phyloP scores from a whole-genome alignment of 441 rosid species.

The Euphorbia schlechtendalii region DNA sequence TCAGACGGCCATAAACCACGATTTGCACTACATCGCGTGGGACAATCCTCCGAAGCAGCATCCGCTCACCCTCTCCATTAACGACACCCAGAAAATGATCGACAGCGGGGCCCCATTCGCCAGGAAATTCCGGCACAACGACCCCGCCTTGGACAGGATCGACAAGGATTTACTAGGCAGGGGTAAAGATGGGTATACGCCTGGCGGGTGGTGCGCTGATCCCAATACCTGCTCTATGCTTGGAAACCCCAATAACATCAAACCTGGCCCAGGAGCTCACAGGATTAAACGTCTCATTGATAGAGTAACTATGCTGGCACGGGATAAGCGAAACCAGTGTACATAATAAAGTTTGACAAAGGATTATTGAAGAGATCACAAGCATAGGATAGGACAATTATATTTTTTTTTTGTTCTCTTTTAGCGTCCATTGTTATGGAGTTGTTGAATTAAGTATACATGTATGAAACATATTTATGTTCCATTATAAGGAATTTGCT shows the following conservation, averaged over 20 bases:
- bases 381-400: constrained; percentile 6
- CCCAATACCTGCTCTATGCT: constrained; percentile 55
- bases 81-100: constrained; percentile 55
- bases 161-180: constrained; percentile 62
- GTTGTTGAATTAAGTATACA: background rate
- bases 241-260: constrained; percentile 52
- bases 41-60: constrained; percentile 88
- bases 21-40: constrained; percentile 88
- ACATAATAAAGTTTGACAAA: constrained; percentile 28
- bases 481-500: background rate
- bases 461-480: too few species aligned
- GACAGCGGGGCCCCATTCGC: constrained; percentile 79
- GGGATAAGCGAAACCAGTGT: constrained; percentile 55
- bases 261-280: constrained; percentile 69
- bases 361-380: constrained; percentile 8
- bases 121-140: constrained; percentile 57
- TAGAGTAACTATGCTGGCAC: constrained; percentile 40
- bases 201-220: constrained; percentile 93
- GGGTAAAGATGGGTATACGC: constrained; percentile 51
- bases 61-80: constrained; percentile 63
- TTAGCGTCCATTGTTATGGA: constrained; percentile 4
- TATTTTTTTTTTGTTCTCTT: background rate
- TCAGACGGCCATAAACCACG: constrained; percentile 68
- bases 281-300: constrained; percentile 54
- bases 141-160: constrained; percentile 51